Evolutionary conservation across 106 monocot species (phyloP).

Genomic region (Acanthochlamys bracteata): DNA sequence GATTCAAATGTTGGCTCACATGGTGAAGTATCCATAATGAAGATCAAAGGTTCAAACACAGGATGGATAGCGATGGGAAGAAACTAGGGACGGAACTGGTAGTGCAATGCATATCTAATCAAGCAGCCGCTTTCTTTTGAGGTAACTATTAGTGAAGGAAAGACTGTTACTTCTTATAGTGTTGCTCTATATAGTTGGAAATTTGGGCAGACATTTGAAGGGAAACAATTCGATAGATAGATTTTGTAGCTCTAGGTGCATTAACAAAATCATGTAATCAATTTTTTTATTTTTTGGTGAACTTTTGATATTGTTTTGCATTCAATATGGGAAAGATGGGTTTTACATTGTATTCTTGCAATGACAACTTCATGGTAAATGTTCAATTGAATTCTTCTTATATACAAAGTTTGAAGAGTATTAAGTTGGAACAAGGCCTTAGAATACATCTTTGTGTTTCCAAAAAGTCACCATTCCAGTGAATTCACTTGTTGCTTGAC

Average conservation of each 20-base stretch:
- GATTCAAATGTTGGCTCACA: slow-evolving; percentile 48
- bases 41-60: slow-evolving; percentile 56
- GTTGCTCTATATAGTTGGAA: slow-evolving; percentile 43
- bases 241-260: neutral
- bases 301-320: too few relatives aligned
- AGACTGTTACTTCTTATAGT: slow-evolving; percentile 34
- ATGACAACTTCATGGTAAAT: too few relatives aligned
- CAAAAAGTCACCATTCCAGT: too few relatives aligned
- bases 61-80: slow-evolving; percentile 79
- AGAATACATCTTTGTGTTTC: too few relatives aligned
- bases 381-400: too few relatives aligned
- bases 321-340: too few relatives aligned
- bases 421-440: too few relatives aligned
- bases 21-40: slow-evolving; percentile 47
- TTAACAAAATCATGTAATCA: too few relatives aligned
- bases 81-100: slow-evolving; percentile 85
- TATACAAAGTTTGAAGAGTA: too few relatives aligned
- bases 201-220: slow-evolving; percentile 59
- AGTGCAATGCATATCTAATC: slow-evolving; percentile 26
- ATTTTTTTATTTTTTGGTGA: too few relatives aligned
- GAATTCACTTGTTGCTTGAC: too few relatives aligned
- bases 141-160: slow-evolving; percentile 35
- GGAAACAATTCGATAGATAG: slow-evolving; percentile 43
- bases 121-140: slow-evolving; percentile 11
- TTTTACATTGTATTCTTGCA: too few relatives aligned